Conservation (phyloP, 345 rosid genomes). For the Gossypioides kirkii region DNA sequence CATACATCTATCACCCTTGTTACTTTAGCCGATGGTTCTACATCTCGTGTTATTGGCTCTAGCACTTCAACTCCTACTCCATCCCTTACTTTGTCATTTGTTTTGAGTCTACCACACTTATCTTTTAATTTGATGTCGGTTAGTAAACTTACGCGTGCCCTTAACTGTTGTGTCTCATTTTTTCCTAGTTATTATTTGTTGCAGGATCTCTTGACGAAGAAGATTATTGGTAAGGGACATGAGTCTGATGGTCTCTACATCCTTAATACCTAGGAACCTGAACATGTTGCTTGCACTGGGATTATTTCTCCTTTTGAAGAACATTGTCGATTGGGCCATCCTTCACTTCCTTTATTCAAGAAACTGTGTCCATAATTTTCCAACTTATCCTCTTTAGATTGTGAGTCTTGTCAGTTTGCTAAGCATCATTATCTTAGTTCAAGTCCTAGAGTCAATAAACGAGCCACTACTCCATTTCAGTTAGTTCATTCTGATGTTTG, state of each 20-base stretch:
- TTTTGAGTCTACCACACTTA: not conserved
- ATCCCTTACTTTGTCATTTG: not conserved
- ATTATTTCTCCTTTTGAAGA: not conserved
- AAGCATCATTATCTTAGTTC: not conserved
- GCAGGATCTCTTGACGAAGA: not conserved
- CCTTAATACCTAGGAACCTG: not conserved
- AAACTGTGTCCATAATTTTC: not conserved
- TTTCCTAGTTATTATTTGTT: not conserved
- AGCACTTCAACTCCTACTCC: not conserved
- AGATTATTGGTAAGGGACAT: not conserved
- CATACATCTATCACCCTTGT: too few relatives aligned
- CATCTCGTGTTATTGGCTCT: not conserved
- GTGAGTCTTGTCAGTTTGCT: not conserved
- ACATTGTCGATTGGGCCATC: too few relatives aligned
- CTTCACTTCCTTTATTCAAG: too few relatives aligned
- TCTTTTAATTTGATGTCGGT: not conserved
- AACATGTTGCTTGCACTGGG: not conserved
- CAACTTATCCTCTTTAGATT: not conserved
- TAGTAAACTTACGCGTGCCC: not conserved
- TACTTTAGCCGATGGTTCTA: not conserved
- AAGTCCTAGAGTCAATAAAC: not conserved
- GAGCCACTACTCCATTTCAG: not conserved
- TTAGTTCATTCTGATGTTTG: not conserved
- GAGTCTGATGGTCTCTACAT: not conserved
- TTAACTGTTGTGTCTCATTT: not conserved